A percentile compares a stretch with the other conserved stretches of the same genome.
Evolutionary conservation across 169 alveolate genomes (phyloP).

Genomic region (Plasmodium coatneyi): DNA sequence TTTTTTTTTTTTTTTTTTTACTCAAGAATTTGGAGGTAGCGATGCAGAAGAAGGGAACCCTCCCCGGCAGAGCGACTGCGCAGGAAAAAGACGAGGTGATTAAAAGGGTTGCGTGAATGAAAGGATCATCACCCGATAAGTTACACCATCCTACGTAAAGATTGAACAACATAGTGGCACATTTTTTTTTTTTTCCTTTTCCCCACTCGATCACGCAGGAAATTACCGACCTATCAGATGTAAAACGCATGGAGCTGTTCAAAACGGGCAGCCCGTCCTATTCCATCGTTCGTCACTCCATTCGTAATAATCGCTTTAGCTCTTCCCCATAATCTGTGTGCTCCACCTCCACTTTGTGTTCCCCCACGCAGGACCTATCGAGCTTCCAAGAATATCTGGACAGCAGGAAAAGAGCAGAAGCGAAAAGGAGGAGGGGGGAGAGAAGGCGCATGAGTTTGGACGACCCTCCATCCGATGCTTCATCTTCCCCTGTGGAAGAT

Average conservation of each 20-base stretch:
- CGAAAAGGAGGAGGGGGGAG: background rate
- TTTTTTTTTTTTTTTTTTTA: background rate
- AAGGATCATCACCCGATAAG: no score
- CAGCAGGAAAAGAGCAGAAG: background rate
- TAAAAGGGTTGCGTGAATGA: background rate
- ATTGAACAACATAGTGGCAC: background rate
- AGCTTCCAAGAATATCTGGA: constrained; percentile 32
- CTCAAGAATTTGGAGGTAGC: constrained; percentile 11
- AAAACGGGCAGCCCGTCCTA: background rate
- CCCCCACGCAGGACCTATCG: constrained; percentile 11
- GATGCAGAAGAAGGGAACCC: background rate
- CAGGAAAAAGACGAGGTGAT: constrained; percentile 17
- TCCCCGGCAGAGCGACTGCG: background rate
- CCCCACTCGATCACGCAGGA: constrained; percentile 1
- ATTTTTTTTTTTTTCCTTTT: background rate
- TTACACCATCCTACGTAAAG: background rate
- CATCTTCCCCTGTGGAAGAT: background rate
- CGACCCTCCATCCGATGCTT: background rate
- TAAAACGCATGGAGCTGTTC: background rate
- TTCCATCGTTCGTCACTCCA: background rate
- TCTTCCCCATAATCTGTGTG: background rate
- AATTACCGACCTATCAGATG: constrained; percentile 29
- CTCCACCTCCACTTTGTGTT: background rate
- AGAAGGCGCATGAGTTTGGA: background rate
- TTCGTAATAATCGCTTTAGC: background rate